These are phyloP conservation scores for Ophiostoma australiae DNA, from an alignment of 2,329 filamentous ascomycete genomes.

Conservation along the genomic window DNA sequence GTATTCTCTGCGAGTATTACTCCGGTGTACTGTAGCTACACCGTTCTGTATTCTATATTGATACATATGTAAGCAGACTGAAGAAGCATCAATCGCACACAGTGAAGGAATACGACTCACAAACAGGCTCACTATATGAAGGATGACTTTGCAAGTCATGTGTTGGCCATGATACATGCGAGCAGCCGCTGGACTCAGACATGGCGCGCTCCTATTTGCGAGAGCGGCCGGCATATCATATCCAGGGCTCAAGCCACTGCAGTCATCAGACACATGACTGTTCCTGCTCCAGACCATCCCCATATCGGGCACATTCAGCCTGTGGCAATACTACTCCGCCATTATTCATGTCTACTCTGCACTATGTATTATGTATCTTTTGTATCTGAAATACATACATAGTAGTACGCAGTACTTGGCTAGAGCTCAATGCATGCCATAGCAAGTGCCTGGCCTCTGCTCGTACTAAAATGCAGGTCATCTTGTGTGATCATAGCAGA, in stretches of 20 bases:
- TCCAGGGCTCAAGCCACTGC: not conserved
- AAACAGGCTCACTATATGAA: not conserved
- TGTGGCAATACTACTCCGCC: not conserved
- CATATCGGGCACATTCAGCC: not conserved
- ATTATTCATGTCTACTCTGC: not conserved
- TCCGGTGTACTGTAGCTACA: not conserved
- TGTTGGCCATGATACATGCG: not conserved
- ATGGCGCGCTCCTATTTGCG: not conserved
- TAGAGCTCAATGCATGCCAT: not conserved
- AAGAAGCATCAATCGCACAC: too few species aligned
- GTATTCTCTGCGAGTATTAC: not conserved
- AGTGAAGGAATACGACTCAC: not conserved
- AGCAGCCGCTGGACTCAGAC: not conserved
- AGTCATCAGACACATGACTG: conserved; percentile 10
- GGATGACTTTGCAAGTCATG: not conserved
- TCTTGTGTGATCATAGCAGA: not conserved
- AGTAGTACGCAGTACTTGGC: not conserved
- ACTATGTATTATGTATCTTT: too few species aligned
- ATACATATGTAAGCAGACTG: too few species aligned
- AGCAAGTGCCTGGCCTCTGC: not conserved
- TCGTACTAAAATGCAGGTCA: not conserved
- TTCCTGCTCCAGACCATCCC: not conserved
- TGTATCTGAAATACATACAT: too few species aligned
- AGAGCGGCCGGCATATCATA: not conserved
- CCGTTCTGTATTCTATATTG: too few species aligned